Conservation (phyloP, 2,329 filamentous ascomycete species). For the Colletotrichum gigasporum region DNA sequence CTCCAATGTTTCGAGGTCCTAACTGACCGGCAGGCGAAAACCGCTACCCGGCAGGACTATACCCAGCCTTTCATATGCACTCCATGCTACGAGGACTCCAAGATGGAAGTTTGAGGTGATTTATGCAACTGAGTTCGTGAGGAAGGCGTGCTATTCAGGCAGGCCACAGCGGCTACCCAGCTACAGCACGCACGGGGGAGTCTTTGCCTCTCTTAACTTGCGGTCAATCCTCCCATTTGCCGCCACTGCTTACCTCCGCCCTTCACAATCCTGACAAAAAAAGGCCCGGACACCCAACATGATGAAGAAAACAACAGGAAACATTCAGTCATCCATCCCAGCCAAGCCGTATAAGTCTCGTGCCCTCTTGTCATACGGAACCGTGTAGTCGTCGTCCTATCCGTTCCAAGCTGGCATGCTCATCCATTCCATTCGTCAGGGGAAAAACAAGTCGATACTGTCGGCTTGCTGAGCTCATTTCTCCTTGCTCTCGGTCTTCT, state of each 20-base stretch:
- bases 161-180: slow-evolving; percentile 2
- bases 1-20: too few species aligned
- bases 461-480: slow-evolving; percentile 14
- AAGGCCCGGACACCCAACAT: slow-evolving; percentile 30
- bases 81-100: too few species aligned
- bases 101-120: neutral
- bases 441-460: neutral
- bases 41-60: too few species aligned
- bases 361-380: slow-evolving; percentile 22
- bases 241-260: slow-evolving; percentile 3
- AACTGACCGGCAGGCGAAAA: too few species aligned
- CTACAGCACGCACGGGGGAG: slow-evolving; percentile 4
- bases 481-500: slow-evolving; percentile 26
- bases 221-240: slow-evolving; percentile 4
- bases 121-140: slow-evolving; percentile 26
- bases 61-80: too few species aligned
- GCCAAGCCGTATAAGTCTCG: slow-evolving; percentile 29
- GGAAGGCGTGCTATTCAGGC: slow-evolving; percentile 15
- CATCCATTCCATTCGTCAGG: slow-evolving; percentile 19
- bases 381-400: slow-evolving; percentile 20
- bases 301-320: slow-evolving; percentile 34
- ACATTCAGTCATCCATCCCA: slow-evolving; percentile 33
- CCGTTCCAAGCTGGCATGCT: slow-evolving; percentile 21
- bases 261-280: slow-evolving; percentile 10
- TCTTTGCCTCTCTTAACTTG: slow-evolving; percentile 8